Evolutionary conservation across 2,329 filamentous ascomycete species (phyloP), one percentile per base, ranked within the genome.

Genomic region (Sclerotinia glacialis): DNA sequence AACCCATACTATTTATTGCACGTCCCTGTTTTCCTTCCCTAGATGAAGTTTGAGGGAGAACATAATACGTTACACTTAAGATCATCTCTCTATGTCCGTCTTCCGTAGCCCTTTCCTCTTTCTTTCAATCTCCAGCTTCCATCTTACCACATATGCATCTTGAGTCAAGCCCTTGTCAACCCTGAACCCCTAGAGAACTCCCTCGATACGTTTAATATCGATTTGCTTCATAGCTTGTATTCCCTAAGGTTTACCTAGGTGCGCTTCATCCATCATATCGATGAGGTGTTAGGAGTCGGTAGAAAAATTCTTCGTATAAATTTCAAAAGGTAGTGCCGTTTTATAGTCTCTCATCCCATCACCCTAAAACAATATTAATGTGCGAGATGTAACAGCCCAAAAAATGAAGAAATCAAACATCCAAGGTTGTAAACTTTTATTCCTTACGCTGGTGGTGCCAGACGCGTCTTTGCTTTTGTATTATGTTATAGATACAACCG

Each of bases 391-490:
- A n/a, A 37, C n/a, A 37, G 34, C 6, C 4, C 7, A 9, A 12
- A 23, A 26, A 47, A 3, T 11, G 14, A 18, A 49, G 12, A 34
- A 12, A 37, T 47, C 6, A 23, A 23, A 46, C n/a, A 18, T 23
- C 8, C 28, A 49, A 37, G 14, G 21, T 21, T 23, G 28, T 60
- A 47, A 60, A 60, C 12, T 60, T 60, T 60, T 47, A 34, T 46
- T 59, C n/a, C 9, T 16, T 34, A 18, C 34, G 7, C 8, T 28
- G 23, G 31, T 37, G 28, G 44, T 2, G 34, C 7, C 18, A 26
- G 14, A 60, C 12, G 23, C 14, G 23, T 42, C 16, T 47, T 49
- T 47, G 21, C 28, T 49, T 60, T 37, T 37, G 21, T 23, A 7
- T 11, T 46, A 6, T 46, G 8, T n/a, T 46, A 47, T 60, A 37